phyloP scores from a whole-genome alignment of 2,329 filamentous ascomycete genomes.

The Orbilia brochopaga region DNA sequence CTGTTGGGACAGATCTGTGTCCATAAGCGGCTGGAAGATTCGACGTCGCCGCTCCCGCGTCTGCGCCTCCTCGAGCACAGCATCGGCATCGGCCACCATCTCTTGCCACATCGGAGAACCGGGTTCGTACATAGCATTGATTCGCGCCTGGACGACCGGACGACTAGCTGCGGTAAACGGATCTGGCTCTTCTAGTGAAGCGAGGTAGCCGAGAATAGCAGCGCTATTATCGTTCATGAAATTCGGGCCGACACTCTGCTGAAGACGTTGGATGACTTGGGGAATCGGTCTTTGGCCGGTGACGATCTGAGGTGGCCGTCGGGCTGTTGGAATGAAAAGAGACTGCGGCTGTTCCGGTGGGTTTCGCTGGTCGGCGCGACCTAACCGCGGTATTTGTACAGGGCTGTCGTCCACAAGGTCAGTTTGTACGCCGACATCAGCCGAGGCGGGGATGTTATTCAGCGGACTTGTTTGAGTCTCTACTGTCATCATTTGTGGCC shows the following conservation, averaged over 20 bases:
- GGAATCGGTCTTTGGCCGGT: conserved; percentile 6
- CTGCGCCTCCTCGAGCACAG: not conserved
- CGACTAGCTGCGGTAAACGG: too few relatives aligned
- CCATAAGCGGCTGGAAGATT: conserved; percentile 6
- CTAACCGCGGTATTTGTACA: too few relatives aligned
- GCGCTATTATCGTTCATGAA: not conserved
- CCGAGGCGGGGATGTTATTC: not conserved
- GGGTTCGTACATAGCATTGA: too few relatives aligned
- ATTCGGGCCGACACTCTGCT: not conserved
- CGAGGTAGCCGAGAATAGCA: not conserved
- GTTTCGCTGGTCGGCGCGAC: not conserved
- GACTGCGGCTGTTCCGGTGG: not conserved
- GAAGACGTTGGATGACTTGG: not conserved
- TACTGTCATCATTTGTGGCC: too few relatives aligned
- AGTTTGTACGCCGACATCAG: not conserved
- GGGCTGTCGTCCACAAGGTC: not conserved
- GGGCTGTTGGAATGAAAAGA: conserved; percentile 13
- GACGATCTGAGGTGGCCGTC: conserved; percentile 2
- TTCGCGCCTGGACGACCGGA: too few relatives aligned
- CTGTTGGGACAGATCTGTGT: conserved; percentile 3
- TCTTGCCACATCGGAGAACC: too few relatives aligned
- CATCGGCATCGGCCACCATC: too few relatives aligned
- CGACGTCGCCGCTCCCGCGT: conserved; percentile 3
- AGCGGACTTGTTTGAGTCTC: not conserved
- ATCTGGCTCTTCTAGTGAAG: not conserved